Evolutionary conservation across 768 basidiomycete species (phyloP), one percentile per base, ranked within the genome.

Genomic region (Kwoniella sp.): DNA sequence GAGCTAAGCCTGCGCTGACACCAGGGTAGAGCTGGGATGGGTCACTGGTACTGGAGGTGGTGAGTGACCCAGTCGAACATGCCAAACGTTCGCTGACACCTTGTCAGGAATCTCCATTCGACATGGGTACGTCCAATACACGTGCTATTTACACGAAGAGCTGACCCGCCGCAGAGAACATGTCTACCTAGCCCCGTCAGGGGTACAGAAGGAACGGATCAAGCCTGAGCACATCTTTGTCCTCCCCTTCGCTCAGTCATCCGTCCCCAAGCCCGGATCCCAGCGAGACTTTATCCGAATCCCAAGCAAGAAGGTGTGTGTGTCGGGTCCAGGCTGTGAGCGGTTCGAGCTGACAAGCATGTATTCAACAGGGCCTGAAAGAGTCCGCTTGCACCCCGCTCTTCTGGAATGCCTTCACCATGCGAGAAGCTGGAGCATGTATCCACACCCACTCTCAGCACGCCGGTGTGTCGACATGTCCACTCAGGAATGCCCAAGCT

Each of bases 401-500:
- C 14, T 92, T 92, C 77, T 91, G 87, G 87, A 89, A 89, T 66
- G 87, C 89, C 2, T 92, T 89, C 67, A 84, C 85, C 27, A 75
- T 87, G 58, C 79, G 87, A 19, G 77, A 80, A 53, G 88, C 89
- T 2, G 86, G 86, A 1, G 87, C 87, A 37, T 91, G 88, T 63
- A 89, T 92, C 57, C 89, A 91, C 68, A 91, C 89, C 0, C 89
- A 91, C 68, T 88, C 86, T 0, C 89, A 91, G 69, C 82, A 90
- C 70, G 74, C 74, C 19, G 72, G 89, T 67, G 27, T 44, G 70
- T 46, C 23, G 12, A 26, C 23, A n/a, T 1, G n/a, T 29, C n/a
- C 19, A 42, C n/a, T 23, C 20, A 27, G 17, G 7, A 10, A 22
- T 14, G 19, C 5, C 7, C 19, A 23, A 22, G 39, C 25, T 23